Evolutionary conservation across 2,329 filamentous ascomycete genomes (phyloP), one percentile per base, ranked within the genome.

Genomic region (Botrytis fragariae): DNA sequence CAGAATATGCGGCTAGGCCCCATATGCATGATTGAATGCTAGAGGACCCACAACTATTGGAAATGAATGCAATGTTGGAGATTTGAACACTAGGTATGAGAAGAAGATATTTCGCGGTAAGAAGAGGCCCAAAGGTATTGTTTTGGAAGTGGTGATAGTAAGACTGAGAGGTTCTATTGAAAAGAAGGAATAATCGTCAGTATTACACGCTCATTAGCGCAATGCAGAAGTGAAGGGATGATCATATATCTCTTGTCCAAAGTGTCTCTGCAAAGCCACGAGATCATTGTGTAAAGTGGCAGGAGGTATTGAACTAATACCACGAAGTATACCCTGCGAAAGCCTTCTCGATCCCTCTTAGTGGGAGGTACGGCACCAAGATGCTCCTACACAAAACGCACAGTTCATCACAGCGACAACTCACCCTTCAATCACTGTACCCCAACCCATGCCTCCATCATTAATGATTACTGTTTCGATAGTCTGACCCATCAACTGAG

Each of bases 81-180:
- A 80, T 77, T 14, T 71, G 32, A 64, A 76, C 74, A 29, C 32
- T 25, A 25, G 73, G 70, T 22, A 72, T 72, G 4, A 75, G 75
- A 65, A 89, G 82, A 5, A 89, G 81, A 71, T 84, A 84, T 74
- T 88, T 86, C 3, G 87, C 87, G 54, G 84, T 84, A 73, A 89
- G 84, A 74, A 89, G 86, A n/a, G 87, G 87, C 0, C 87, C 87
- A 72, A 90, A 86, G 25, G 86, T 87, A 78, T 89, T 89, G 59
- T 87, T 88, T 71, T 87, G 84, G 7, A 89, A 82, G 76, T 89
- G 87, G 74, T 86, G 84, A 18, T 85, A 83, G 74, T 89, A 88
- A 61, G 85, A 83, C 45, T 84, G 81, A 78, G 87, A 88, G 10
- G 86, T 85, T 69, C 86, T 87, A 65, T 16, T 37, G 22, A 18